Evolutionary conservation across 148 eudicot genomes (phyloP), one percentile per base, ranked within the genome.

Genomic region (Vaccinium myrtillus): DNA sequence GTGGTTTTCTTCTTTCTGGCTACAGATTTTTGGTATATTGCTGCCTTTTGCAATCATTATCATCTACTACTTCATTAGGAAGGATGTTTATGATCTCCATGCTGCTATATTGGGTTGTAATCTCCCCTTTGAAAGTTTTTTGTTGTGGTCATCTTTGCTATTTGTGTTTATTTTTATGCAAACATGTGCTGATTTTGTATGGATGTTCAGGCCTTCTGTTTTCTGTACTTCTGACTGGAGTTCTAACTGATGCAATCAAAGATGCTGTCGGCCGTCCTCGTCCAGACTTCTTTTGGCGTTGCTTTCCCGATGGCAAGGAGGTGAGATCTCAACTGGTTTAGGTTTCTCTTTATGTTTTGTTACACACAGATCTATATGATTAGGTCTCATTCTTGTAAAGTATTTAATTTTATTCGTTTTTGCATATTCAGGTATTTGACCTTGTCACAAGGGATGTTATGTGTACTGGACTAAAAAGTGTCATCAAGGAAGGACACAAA

Each of bases 241-340:
- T 96, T 61, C 63, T 94, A 80, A 96, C 99, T 67, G 99, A 96
- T 90, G 92, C 99, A 71, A 93, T 94, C 56, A 96, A 96, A 88
- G 91, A 94, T 82, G 98, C 91, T 85, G 96, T 93, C 85, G 98
- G 99, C 67, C 92, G 98, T 77, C 99, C 99, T 80, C 95, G 99
- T 43, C 99, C 99, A 13, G 94, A 96, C 87, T 96, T 96, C 87
- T 96, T 94, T 61, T 96, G 95, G 95, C 97, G 98, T 82, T 96
- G 99, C 87, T 96, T 96, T 77, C 99, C 99, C 78, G 86, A 94
- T 85, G 98, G 98, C 49, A 88, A 79, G 84, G 98, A 88, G 84
- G 99, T 94, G 87, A 69, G 91, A 48, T 59, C 59, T 19, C 55
- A 63, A 25, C 48, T 82, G 25, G 32, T 27, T 65, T 23, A 25